Evolutionary conservation across 2,329 filamentous ascomycete species (phyloP).

Genomic region (Calonectria crousiana): DNA sequence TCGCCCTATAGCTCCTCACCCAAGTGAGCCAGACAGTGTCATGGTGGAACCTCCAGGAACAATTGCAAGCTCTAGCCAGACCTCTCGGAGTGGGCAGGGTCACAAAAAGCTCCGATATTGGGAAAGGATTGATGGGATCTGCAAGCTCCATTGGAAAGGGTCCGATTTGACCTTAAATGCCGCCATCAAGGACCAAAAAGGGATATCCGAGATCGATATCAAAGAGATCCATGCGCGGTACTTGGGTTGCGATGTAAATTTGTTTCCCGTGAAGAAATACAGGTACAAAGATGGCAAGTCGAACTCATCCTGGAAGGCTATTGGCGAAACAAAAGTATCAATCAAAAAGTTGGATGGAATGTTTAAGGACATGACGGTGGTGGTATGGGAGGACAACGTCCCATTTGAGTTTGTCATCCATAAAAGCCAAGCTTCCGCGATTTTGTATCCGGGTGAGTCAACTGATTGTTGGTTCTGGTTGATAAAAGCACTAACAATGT

Average conservation of each 20-base stretch:
- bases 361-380: not conserved
- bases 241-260: not conserved
- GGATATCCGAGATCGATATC: not conserved
- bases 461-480: not conserved
- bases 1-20: not conserved
- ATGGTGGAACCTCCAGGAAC: not conserved
- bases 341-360: not conserved
- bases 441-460: not conserved
- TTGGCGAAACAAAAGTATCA: not conserved
- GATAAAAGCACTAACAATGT: not conserved
- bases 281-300: not conserved
- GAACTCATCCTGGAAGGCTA: not conserved
- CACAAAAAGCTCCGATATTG: not conserved
- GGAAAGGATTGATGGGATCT: not conserved
- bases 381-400: not conserved
- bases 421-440: not conserved
- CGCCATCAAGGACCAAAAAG: not conserved
- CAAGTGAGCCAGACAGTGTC: not conserved
- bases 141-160: not conserved
- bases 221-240: not conserved
- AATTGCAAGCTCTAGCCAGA: not conserved
- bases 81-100: not conserved
- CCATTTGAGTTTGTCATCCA: not conserved
- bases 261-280: not conserved
- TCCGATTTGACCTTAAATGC: not conserved